Percentiles rank a stretch among this genome's conserved stretches.
These are phyloP conservation scores for Incumbomyces lentus DNA, from an alignment of 2,329 filamentous ascomycete genomes.

Conservation along the genomic window DNA sequence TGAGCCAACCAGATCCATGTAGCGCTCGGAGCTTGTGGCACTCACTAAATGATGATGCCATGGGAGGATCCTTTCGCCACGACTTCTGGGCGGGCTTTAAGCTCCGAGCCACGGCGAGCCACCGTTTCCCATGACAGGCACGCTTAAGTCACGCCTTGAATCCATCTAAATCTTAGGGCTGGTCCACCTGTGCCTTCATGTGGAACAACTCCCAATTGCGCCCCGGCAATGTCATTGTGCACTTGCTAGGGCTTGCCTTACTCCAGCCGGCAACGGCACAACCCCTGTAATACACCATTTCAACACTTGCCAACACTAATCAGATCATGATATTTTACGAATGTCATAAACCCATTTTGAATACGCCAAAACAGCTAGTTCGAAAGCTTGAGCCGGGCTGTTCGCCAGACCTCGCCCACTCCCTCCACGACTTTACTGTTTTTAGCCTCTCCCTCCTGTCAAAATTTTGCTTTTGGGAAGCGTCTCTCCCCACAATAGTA, in stretches of 20 bases:
- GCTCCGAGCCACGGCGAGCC: not conserved
- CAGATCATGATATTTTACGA: conserved; percentile 1
- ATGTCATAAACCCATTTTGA: not conserved
- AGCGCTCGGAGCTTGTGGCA: conserved; percentile 1
- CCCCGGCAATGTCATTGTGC: not conserved
- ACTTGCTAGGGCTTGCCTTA: not conserved
- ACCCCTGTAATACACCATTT: not conserved
- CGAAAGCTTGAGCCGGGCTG: not conserved
- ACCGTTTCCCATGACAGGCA: not conserved
- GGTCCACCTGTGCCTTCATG: not conserved
- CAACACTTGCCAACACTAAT: not conserved
- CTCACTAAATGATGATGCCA: conserved; percentile 7
- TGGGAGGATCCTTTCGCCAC: not conserved
- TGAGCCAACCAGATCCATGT: not conserved
- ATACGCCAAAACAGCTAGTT: not conserved
- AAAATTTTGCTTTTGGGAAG: not conserved
- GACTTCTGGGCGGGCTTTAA: not conserved
- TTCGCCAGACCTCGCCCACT: not conserved
- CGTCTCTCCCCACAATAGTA: not conserved
- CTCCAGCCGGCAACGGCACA: not conserved
- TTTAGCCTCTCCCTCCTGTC: not conserved
- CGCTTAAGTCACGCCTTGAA: not conserved
- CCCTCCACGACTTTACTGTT: conserved; percentile 1
- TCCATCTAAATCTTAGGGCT: not conserved
- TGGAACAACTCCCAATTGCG: not conserved